Percentiles rank a stretch among this genome's conserved stretches.
Conservation (phyloP, 2,329 filamentous ascomycete genomes). For the Fusarium sp. region DNA sequence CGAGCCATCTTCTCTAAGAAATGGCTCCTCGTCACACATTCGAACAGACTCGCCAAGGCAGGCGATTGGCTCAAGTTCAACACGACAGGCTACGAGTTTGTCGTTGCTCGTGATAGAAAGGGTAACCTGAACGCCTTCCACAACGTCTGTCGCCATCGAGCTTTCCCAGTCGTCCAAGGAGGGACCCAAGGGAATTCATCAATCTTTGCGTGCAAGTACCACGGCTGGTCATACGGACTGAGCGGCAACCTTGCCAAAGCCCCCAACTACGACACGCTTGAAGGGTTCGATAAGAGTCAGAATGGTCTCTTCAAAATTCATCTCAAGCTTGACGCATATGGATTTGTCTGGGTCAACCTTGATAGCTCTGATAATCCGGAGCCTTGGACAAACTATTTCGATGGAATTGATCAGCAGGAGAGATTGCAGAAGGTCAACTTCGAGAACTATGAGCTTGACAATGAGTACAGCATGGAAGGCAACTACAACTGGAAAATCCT, state of each 20-base stretch:
- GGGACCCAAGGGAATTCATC: slow-evolving; percentile 60
- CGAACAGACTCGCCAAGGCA: slow-evolving; percentile 60
- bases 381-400: slow-evolving; percentile 64
- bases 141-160: slow-evolving; percentile 72
- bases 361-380: slow-evolving; percentile 60
- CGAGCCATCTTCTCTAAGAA: slow-evolving; percentile 68
- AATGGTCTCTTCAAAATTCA: slow-evolving; percentile 68
- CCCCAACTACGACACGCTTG: slow-evolving; percentile 63
- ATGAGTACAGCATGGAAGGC: slow-evolving; percentile 66
- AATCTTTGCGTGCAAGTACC: slow-evolving; percentile 70
- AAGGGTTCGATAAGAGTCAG: slow-evolving; percentile 65
- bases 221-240: slow-evolving; percentile 71
- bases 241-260: slow-evolving; percentile 70
- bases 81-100: slow-evolving; percentile 66
- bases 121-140: slow-evolving; percentile 68
- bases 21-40: slow-evolving; percentile 67
- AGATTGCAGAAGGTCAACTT: slow-evolving; percentile 56
- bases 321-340: slow-evolving; percentile 62
- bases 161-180: slow-evolving; percentile 65
- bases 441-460: slow-evolving; percentile 65
- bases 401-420: slow-evolving; percentile 58
- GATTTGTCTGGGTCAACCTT: slow-evolving; percentile 70
- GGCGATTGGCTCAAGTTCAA: slow-evolving; percentile 69
- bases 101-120: slow-evolving; percentile 55
- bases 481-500: slow-evolving; percentile 71